Percentiles rank a stretch among this genome's conserved stretches.
phyloP scores from a whole-genome alignment of 768 basidiomycete species.

The Rhizopogon vinicolor region DNA sequence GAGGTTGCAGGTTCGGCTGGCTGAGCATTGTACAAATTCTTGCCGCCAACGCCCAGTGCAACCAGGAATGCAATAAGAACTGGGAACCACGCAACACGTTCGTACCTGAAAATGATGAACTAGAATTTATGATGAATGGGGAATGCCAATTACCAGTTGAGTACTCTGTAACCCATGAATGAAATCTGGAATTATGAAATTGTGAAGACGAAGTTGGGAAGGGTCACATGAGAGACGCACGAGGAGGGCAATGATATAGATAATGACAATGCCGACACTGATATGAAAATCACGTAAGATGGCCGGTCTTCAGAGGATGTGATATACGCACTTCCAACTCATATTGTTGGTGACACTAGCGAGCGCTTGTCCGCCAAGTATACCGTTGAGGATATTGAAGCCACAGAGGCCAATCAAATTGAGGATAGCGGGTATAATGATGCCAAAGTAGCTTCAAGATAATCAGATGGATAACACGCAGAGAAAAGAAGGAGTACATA shows the following conservation, averaged over 20 bases:
- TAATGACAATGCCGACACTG: slow-evolving; percentile 81
- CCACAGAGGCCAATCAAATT: slow-evolving; percentile 60
- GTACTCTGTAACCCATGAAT: slow-evolving; percentile 62
- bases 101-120: slow-evolving; percentile 45
- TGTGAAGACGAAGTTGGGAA: background rate
- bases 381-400: slow-evolving; percentile 62
- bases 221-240: slow-evolving; percentile 25
- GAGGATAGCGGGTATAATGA: slow-evolving; percentile 45
- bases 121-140: background rate
- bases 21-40: slow-evolving; percentile 49
- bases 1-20: slow-evolving; percentile 52
- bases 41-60: slow-evolving; percentile 68
- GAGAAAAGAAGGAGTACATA: slow-evolving; percentile 29
- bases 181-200: slow-evolving; percentile 37
- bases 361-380: slow-evolving; percentile 66
- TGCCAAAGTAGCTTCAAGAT: slow-evolving; percentile 44
- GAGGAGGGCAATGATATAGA: slow-evolving; percentile 62
- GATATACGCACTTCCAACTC: slow-evolving; percentile 42
- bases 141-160: slow-evolving; percentile 42
- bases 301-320: slow-evolving; percentile 1
- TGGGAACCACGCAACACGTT: slow-evolving; percentile 73
- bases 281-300: slow-evolving; percentile 7
- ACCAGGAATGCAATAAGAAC: slow-evolving; percentile 70
- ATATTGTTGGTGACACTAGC: slow-evolving; percentile 49
- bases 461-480: background rate